Evolutionary conservation across 1,284 basidiomycete genomes (phyloP).

Genomic region (Puccinia coronata): DNA sequence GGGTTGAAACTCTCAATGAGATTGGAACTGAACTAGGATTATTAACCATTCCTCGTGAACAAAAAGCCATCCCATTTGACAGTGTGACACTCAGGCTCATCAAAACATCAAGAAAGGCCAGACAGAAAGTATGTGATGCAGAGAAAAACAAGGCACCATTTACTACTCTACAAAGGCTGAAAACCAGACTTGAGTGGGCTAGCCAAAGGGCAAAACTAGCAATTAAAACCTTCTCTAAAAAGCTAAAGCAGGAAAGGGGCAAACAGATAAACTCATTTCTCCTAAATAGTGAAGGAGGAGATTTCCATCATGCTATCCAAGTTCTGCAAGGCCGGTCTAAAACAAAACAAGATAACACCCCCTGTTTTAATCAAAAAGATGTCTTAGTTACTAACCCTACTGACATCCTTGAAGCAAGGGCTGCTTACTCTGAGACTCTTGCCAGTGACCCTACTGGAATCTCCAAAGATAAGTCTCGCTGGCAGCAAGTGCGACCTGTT

Average conservation of each 20-base stretch:
- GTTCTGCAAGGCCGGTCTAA: neutral
- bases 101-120: no score
- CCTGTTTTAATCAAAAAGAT: conserved; percentile 5
- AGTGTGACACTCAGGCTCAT: no score
- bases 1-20: neutral
- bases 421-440: neutral
- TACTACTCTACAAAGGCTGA: no score
- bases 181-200: no score
- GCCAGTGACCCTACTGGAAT: conserved; percentile 11
- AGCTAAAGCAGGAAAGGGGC: neutral
- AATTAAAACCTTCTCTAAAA: neutral
- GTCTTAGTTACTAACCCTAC: neutral
- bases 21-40: neutral
- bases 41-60: neutral
- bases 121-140: no score
- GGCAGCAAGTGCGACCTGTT: neutral
- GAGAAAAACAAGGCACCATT: no score
- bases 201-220: neutral
- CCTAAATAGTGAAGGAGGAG: neutral
- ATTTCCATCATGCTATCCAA: neutral
- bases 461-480: neutral
- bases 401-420: neutral
- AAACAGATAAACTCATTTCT: neutral
- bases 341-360: neutral
- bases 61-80: neutral